Evolutionary conservation across 1,284 basidiomycete species (phyloP).

Genomic region (Grifola frondosa): DNA sequence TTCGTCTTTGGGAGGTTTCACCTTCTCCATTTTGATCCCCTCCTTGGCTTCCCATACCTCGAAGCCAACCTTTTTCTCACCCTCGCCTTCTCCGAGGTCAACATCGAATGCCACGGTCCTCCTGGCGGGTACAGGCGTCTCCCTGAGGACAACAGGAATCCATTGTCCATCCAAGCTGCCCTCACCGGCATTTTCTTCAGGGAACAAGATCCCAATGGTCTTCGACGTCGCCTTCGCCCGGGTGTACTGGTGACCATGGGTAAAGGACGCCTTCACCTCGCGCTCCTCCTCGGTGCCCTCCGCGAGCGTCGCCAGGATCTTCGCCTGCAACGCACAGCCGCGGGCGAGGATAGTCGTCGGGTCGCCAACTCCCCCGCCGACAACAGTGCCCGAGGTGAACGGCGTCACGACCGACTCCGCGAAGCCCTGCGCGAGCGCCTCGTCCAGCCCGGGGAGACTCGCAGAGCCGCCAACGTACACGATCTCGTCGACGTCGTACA

Average conservation of each 20-base stretch:
- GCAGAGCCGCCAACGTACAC: conserved; percentile 90
- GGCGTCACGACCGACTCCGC: conserved; percentile 65
- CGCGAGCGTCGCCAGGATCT: conserved; percentile 55
- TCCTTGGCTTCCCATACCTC: conserved; percentile 90
- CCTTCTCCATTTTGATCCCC: conserved; percentile 74
- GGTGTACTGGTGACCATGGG: conserved; percentile 43
- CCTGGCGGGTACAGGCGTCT: conserved; percentile 81
- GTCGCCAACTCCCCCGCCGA: conserved; percentile 73
- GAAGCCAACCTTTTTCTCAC: conserved; percentile 57
- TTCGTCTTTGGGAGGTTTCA: conserved; percentile 49
- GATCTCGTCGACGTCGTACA: conserved; percentile 86
- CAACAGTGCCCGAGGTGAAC: conserved; percentile 62
- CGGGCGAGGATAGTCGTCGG: conserved; percentile 89
- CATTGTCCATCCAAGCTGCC: conserved; percentile 57
- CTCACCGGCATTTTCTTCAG: conserved; percentile 49
- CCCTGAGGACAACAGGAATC: conserved; percentile 66
- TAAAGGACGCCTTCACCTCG: conserved; percentile 55
- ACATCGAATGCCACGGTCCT: conserved; percentile 74
- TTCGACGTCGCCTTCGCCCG: conserved; percentile 57
- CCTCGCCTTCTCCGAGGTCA: conserved; percentile 50
- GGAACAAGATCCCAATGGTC: conserved; percentile 83
- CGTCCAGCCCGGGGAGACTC: conserved; percentile 83
- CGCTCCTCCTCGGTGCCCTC: conserved; percentile 45
- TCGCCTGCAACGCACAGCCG: conserved; percentile 87
- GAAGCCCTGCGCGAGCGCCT: conserved; percentile 71